Base-by-base conservation (phyloP, 371 early-diverging fungal species). In the Rhizopus delemar region DNA sequence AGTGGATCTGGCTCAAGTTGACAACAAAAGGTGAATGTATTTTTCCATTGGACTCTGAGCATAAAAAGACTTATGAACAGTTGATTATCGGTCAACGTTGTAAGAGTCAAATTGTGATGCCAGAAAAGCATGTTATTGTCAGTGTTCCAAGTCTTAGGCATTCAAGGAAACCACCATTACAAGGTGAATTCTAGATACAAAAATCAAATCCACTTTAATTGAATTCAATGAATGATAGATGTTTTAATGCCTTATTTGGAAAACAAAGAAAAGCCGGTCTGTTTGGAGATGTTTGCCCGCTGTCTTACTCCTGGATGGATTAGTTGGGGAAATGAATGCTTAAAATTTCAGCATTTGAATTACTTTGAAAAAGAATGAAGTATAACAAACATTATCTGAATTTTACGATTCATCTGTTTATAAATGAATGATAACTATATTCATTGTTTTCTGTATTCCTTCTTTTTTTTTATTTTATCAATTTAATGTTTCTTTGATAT, bases 311-410 rank as follows among this genome's bases (percentile, higher is more conserved):
- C 84, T 35, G 84, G 82, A 4, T 88, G 87, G 80, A 69, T 82
- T 8, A 81, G 82, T 46, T 92, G 92, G 92, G 92, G 92, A 1
- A 92, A 90, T 54, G 90, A 91, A 57, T 81, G 82, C 12, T 64
- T 91, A 34, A 79, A 81, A 52, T 88, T 86, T 63, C 86, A 86
- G 35, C 79, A 77, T 50, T 50, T 60, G 29, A 43, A 61, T 15
- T 77, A 68, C 41, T 80, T 71, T 62, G 57, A 56, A 51, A 64
- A 49, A 35, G 45, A 32, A 41, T 22, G 22, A 22, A 22, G 22
- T 22, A 22, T 22, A 22, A 22, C 0, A 22, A 22, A 22, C 2
- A 22, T 22, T 22, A 22, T 22, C 22, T 22, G 22, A 1, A 0
- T 22, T 22, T 22, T 22, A 22, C 22, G 22, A 22, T 22, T 22